phyloP scores from a whole-genome alignment of 768 basidiomycete genomes.

The Pleurotus pulmonarius region DNA sequence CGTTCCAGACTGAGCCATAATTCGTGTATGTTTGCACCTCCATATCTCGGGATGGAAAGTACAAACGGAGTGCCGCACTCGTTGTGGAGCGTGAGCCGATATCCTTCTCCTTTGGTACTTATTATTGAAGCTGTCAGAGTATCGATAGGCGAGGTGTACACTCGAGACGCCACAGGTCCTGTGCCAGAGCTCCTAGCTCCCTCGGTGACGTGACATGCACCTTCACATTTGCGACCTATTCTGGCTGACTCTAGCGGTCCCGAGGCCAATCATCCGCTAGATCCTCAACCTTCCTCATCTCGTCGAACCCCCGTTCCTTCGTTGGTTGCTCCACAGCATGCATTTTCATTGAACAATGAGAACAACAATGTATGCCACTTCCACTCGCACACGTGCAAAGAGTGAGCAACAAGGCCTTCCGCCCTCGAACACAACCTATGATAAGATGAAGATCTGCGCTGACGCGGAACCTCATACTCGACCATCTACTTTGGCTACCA shows the following conservation, averaged over 20 bases:
- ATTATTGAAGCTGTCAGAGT: too few relatives aligned
- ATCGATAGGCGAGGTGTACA: too few relatives aligned
- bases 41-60: too few relatives aligned
- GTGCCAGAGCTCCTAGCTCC: too few relatives aligned
- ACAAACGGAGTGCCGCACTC: too few relatives aligned
- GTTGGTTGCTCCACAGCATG: slow-evolving; percentile 6
- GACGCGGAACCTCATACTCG: background rate
- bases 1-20: too few relatives aligned
- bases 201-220: background rate
- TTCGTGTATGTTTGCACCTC: too few relatives aligned
- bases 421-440: background rate
- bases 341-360: background rate
- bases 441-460: background rate
- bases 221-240: slow-evolving; percentile 4
- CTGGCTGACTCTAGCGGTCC: slow-evolving; percentile 16
- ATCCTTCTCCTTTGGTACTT: too few relatives aligned
- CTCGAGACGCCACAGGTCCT: too few relatives aligned
- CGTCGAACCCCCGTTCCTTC: slow-evolving; percentile 7
- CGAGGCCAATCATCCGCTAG: slow-evolving; percentile 1
- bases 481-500: background rate
- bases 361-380: slow-evolving; percentile 34
- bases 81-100: too few relatives aligned
- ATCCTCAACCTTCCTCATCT: background rate
- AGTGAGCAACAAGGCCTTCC: background rate
- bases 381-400: slow-evolving; percentile 29